Evolutionary conservation across 1,284 basidiomycete species (phyloP), one percentile per base, ranked within the genome.

Genomic region (Puccinia triticina): DNA sequence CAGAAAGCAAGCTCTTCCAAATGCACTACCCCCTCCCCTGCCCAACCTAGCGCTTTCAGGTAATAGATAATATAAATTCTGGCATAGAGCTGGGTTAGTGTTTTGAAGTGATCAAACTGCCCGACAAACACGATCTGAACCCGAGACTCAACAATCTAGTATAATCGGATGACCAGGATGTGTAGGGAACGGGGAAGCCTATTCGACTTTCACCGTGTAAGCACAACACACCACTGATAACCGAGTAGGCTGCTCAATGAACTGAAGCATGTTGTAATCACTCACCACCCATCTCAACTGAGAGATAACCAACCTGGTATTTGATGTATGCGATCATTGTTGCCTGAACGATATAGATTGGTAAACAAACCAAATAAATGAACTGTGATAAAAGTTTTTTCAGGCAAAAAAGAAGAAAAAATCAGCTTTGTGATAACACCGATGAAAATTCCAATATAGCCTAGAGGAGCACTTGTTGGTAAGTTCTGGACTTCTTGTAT

Each of bases 101-200:
- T n/a, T n/a, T n/a, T n/a, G n/a, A n/a, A n/a, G n/a, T n/a, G n/a
- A n/a, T n/a, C n/a, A n/a, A n/a, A n/a, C n/a, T n/a, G n/a, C n/a
- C n/a, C n/a, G n/a, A 26, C 34, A 77, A 5, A 59, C 21, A 46
- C 40, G 4, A n/a, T 43, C 32, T 8, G 12, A 14, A 48, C 16
- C 23, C n/a, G 3, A 10, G 10, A 11, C n/a, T 59, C 66, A 23
- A 77, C 75, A 77, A 50, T 64, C 59, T 4, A 14, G 11, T 12
- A 32, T 77, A 29, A 12, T 34, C n/a, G 7, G 55, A 23, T 5
- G 75, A 18, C 75, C 75, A 77, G 18, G 57, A 46, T 2, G 55
- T 77, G 59, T 77, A 66, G 26, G 75, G 75, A 4, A 77, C 75
- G 43, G 75, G 75, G 34, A 43, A 77, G 26, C 75, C 75, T 77